A percentile compares a stretch with the other conserved stretches of the same genome.
Evolutionary conservation across 1,139 yeast species (phyloP).

Genomic region (Blastobotrys raffinosifermentans): DNA sequence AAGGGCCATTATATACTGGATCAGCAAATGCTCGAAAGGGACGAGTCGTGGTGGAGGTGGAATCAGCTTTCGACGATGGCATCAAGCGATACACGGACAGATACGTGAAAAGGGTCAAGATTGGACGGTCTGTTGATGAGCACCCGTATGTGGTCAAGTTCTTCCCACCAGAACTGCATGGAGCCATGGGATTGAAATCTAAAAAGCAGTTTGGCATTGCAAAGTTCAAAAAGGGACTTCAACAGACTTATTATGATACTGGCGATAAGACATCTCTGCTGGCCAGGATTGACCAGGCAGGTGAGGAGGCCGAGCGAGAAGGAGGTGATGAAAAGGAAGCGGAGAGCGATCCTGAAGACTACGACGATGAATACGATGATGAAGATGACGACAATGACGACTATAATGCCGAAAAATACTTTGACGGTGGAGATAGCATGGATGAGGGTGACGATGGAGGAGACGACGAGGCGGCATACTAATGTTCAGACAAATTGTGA

Average conservation of each 20-base stretch:
- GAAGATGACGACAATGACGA: slow-evolving; percentile 74
- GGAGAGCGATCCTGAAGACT: slow-evolving; percentile 69
- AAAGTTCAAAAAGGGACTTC: slow-evolving; percentile 36
- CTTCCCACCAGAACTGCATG: slow-evolving; percentile 76
- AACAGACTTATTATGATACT: slow-evolving; percentile 35
- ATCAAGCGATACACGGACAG: slow-evolving; percentile 35
- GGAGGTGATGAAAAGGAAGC: slow-evolving; percentile 51
- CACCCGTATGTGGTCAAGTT: slow-evolving; percentile 60
- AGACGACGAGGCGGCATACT: slow-evolving; percentile 29
- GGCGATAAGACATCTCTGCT: slow-evolving; percentile 29
- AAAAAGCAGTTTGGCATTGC: slow-evolving; percentile 26
- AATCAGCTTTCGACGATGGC: slow-evolving; percentile 27
- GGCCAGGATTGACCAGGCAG: slow-evolving; percentile 32
- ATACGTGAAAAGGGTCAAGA: slow-evolving; percentile 57
- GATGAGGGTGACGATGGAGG: slow-evolving; percentile 56
- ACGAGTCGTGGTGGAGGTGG: slow-evolving; percentile 26
- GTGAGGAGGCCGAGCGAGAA: slow-evolving; percentile 45
- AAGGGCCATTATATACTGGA: slow-evolving; percentile 78
- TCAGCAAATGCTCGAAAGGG: slow-evolving; percentile 25
- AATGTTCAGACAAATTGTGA: no score
- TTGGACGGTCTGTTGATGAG: slow-evolving; percentile 74
- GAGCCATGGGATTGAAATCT: slow-evolving; percentile 57
- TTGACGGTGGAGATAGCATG: slow-evolving; percentile 42
- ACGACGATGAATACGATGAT: slow-evolving; percentile 70
- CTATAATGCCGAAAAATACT: slow-evolving; percentile 54